A percentile compares a stretch with the other conserved stretches of the same genome.
phyloP scores from a whole-genome alignment of 2,329 filamentous ascomycete genomes.

The Penicillium sp. region DNA sequence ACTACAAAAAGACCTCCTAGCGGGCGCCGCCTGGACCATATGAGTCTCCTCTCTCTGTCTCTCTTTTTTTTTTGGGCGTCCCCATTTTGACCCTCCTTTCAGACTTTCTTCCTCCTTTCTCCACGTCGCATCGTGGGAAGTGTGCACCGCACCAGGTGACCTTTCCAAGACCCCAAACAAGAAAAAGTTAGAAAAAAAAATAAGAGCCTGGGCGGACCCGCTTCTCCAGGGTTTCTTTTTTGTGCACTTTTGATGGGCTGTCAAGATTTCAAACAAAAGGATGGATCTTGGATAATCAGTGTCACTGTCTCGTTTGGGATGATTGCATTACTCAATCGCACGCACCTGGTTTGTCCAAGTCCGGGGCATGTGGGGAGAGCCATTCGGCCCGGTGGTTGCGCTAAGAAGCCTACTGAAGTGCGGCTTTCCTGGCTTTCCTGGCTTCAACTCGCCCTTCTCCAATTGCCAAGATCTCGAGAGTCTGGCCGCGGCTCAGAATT shows the following conservation, averaged over 20 bases:
- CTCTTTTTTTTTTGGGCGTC: too few species aligned
- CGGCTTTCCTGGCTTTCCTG: too few species aligned
- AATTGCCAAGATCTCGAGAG: neutral
- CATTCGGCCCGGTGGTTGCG: neutral
- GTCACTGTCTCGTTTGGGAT: neutral
- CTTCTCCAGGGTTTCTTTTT: neutral
- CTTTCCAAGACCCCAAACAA: neutral
- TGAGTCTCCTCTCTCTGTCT: too few species aligned
- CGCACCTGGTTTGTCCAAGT: constrained; percentile 1
- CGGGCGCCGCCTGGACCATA: too few species aligned
- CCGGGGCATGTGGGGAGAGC: constrained; percentile 2
- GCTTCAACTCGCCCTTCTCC: too few species aligned
- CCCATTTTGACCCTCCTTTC: too few species aligned
- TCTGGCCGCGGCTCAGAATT: neutral
- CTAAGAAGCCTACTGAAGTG: neutral
- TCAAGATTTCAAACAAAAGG: too few species aligned
- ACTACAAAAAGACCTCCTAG: too few species aligned
- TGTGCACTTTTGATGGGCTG: neutral
- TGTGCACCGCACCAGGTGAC: too few species aligned
- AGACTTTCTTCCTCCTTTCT: too few species aligned
- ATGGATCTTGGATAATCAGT: too few species aligned
- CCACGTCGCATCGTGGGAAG: too few species aligned
- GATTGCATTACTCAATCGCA: constrained; percentile 6
- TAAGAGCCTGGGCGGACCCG: neutral
- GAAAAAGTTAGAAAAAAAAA: neutral